These are phyloP conservation scores for Candida anglica DNA, from an alignment of 805 yeast species.

Conservation along the genomic window DNA sequence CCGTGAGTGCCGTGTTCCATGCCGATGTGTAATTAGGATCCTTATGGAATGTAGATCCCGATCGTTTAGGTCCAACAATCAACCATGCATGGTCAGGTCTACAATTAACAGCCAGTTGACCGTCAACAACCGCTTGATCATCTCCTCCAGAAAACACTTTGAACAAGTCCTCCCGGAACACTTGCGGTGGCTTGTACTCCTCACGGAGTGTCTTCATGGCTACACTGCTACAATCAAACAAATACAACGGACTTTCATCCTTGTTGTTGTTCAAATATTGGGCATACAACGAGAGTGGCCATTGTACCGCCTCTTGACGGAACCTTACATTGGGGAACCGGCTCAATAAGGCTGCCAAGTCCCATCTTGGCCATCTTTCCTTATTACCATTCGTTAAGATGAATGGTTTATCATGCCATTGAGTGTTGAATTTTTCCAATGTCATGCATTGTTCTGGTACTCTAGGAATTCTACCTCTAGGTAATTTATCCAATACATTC, in stretches of 20 bases:
- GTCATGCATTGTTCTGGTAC: conserved; percentile 43
- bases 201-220: conserved; percentile 55
- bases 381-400: conserved; percentile 37
- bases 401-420: conserved; percentile 59
- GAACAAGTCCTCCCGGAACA: conserved; percentile 61
- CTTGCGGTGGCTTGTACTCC: conserved; percentile 52
- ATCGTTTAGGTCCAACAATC: conserved; percentile 74
- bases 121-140: too few species aligned
- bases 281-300: conserved; percentile 63
- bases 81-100: conserved; percentile 94
- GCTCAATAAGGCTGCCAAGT: conserved; percentile 40
- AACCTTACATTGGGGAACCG: conserved; percentile 61
- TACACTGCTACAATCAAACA: conserved; percentile 76
- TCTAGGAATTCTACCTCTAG: conserved; percentile 49
- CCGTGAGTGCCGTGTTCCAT: conserved; percentile 78
- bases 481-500: conserved; percentile 10
- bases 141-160: conserved; percentile 38
- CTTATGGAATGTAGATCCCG: conserved; percentile 89
- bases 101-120: conserved; percentile 27
- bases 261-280: conserved; percentile 56
- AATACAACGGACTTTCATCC: conserved; percentile 83
- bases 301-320: conserved; percentile 81
- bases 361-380: conserved; percentile 66
- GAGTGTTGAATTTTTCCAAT: conserved; percentile 40
- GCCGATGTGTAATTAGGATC: conserved; percentile 91